These are phyloP conservation scores for Marasmius sp. DNA, from an alignment of 1,284 basidiomycete genomes.

Conservation along the genomic window DNA sequence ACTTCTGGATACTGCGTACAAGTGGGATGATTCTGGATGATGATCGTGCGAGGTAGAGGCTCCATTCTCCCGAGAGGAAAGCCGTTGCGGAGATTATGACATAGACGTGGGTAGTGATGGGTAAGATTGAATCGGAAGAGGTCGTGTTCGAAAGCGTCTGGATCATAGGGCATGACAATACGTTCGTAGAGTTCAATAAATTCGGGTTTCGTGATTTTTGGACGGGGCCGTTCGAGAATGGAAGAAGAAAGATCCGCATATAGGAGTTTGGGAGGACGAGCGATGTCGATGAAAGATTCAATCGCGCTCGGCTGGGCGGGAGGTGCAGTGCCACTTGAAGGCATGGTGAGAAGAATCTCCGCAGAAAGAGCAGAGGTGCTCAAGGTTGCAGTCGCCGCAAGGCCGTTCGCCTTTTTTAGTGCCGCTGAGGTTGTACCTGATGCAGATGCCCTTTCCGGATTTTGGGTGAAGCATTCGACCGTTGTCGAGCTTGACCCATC, in stretches of 20 bases:
- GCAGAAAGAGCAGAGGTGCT: background rate
- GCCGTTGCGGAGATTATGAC: conserved; percentile 25
- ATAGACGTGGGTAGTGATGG: too few species aligned
- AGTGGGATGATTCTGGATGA: conserved; percentile 26
- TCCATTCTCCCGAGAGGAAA: conserved; percentile 35
- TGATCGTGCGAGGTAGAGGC: conserved; percentile 12
- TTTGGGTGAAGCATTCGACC: background rate
- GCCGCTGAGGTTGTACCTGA: background rate
- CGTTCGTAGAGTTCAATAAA: background rate
- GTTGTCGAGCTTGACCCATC: background rate
- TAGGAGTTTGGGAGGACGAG: background rate
- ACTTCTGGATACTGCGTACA: conserved; percentile 7
- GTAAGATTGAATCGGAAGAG: too few species aligned
- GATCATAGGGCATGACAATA: background rate
- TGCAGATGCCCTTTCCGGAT: background rate
- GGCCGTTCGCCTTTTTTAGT: background rate
- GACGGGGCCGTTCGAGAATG: background rate
- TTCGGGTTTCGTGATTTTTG: background rate
- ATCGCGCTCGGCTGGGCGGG: background rate
- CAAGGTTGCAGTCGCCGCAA: background rate
- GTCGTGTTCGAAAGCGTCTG: background rate
- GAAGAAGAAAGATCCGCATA: background rate
- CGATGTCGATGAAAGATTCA: background rate
- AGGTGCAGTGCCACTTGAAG: background rate
- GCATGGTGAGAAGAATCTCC: background rate